A percentile compares a stretch with the other conserved stretches of the same genome.
Conservation (phyloP, 2,329 filamentous ascomycete species). For the Xylaria arbuscula region DNA sequence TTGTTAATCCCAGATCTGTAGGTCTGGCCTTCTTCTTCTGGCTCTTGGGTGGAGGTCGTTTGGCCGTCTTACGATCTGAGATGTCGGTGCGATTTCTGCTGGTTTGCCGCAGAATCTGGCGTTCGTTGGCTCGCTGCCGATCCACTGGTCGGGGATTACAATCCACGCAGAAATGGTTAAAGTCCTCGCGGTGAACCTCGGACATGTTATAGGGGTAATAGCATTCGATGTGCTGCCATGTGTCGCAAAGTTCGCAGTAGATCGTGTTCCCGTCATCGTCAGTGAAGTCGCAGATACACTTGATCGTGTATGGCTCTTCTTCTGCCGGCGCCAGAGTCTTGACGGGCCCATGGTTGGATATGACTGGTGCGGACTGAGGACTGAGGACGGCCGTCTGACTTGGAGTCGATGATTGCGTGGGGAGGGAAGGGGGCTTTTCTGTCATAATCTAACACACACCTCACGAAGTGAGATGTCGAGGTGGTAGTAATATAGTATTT, state of each 20-base stretch:
- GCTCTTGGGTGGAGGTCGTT: slow-evolving; percentile 76
- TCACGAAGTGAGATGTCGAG: slow-evolving; percentile 53
- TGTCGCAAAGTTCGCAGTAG: slow-evolving; percentile 93
- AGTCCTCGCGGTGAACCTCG: slow-evolving; percentile 76
- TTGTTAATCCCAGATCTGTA: slow-evolving; percentile 73
- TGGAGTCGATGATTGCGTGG: slow-evolving; percentile 66
- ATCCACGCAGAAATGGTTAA: slow-evolving; percentile 87
- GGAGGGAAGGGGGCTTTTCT: slow-evolving; percentile 65
- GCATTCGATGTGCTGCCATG: slow-evolving; percentile 98
- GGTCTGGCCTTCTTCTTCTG: slow-evolving; percentile 92
- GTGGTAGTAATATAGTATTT: slow-evolving; percentile 47
- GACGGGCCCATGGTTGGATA: slow-evolving; percentile 56
- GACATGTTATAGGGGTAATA: slow-evolving; percentile 83
- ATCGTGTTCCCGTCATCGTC: slow-evolving; percentile 99
- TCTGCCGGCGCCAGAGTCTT: slow-evolving; percentile 68
- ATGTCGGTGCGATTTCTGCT: slow-evolving; percentile 57
- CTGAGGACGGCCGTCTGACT: slow-evolving; percentile 60
- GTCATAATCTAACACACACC: slow-evolving; percentile 69
- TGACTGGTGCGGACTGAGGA: slow-evolving; percentile 53
- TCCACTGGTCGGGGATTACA: slow-evolving; percentile 85
- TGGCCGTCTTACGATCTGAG: slow-evolving; percentile 73
- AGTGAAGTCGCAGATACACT: slow-evolving; percentile 93
- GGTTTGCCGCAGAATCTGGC: slow-evolving; percentile 70
- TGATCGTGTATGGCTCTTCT: slow-evolving; percentile 92
- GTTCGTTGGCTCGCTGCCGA: slow-evolving; percentile 77